Base-by-base conservation (phyloP, 495 filamentous ascomycete genomes). In the Lophiostoma macrostomum region DNA sequence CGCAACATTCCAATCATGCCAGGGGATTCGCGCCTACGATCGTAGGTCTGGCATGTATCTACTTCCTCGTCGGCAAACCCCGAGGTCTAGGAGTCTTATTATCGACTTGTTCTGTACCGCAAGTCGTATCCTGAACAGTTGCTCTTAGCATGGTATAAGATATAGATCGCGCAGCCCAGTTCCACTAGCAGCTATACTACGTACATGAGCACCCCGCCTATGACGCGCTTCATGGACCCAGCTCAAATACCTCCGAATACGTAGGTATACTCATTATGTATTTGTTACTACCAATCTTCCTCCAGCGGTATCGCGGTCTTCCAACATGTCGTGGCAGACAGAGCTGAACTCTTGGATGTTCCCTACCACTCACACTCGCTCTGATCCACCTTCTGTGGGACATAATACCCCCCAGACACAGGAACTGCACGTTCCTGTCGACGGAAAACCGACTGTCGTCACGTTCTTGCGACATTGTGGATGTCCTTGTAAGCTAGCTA, bases 401-500 rank as follows among this genome's bases (percentile, higher is more conserved):
- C 39, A 52, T 11, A 51, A 71, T 36, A 80, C 81, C 3, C 82
- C 79, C 3, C 65, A 60, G 5, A 68, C 70, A 24, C 27, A 58
- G 12, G 70, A 73, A 41, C 64, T 82, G 5, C 41, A 37, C 1
- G 68, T 83, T 5, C 76, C 77, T 0, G 48, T 53, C 27, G 47
- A 63, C 40, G 37, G 73, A 48, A 76, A 74, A 56, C 75, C 78
- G 1, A 73, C 71, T 4, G 51, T 84, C 14, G 65, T 83, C 18
- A 69, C 76, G 24, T 85, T 84, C 61, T 64, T 85, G 4, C 68
- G 81, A 22, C 80, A 83, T 61, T 83, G 78, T 60, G 79, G 81
- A 12, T 81, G 76, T 70, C 81, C 80, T 6, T 83, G 79, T 63
- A 29, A 43, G 39, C 54, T 13, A 3, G 35, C 16, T 38, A 19